Base-by-base conservation (phyloP, 1,284 basidiomycete species). In the Xerocomus alliaceus region DNA sequence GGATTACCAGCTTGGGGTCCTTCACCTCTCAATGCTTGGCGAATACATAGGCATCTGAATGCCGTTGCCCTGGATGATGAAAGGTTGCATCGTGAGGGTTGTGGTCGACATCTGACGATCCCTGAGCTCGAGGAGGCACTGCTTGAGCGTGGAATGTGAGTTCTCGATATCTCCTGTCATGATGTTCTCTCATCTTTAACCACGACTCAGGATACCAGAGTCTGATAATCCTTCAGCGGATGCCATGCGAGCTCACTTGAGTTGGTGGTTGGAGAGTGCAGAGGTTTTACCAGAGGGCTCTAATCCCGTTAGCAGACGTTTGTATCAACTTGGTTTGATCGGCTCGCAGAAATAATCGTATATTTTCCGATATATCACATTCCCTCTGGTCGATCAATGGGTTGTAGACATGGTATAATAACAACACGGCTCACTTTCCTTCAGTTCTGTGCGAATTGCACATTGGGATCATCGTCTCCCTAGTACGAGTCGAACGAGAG, bases 71-170 rank as follows among this genome's bases (percentile, higher is more conserved):
- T 79, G 46, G 91, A 93, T 62, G 91, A 93, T 71, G 76, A 75
- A 20, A 76, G 87, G 18, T 76, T 93, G 39, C 68, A 80, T 8
- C 77, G 77, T 42, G 88, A 90, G 67, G 79, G 77, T 20, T 69
- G 79, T 48, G 80, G 83, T 11, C 73, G 73, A 24, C 69, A 73
- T 41, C 72, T 93, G 37, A 83, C 83, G 7, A 71, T 78, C 18
- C 76, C 77, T 4, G 88, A 88, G 61, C 76, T 92, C 7, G 77
- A 80, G 29, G 84, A 88, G 56, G 87, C 89, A 9, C 78, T 93
- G 24, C 80, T 84, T 60, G 90, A 92, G 72, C 87, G 91, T 61
- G 91, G 89, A 68, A 83, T 92, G 91, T 92, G 71, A 74, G 89
- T 60, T 26, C 0, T 53, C 28, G 10, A n/a, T 35, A 18, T 11